A percentile compares a stretch with the other conserved stretches of the same genome.
phyloP scores from a whole-genome alignment of 1,284 basidiomycete species.

The Thelephora terrestris region DNA sequence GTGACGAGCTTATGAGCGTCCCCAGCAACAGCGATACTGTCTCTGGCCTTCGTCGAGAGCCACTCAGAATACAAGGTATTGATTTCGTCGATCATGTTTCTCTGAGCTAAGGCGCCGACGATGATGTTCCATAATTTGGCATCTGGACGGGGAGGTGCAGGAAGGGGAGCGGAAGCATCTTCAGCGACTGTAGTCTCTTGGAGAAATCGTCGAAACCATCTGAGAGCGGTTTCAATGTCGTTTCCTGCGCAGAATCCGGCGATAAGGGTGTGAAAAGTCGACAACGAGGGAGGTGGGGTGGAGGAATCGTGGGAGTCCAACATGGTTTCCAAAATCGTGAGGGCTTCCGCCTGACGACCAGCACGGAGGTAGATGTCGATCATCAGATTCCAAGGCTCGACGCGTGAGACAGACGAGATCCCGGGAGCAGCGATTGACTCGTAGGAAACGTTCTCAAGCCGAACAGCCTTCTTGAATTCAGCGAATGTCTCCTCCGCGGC shows the following conservation, averaged over 20 bases:
- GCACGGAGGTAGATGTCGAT: conserved; percentile 65
- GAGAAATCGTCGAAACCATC: conserved; percentile 63
- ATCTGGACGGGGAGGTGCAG: conserved; percentile 40
- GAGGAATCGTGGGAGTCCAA: conserved; percentile 36
- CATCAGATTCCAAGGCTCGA: conserved; percentile 65
- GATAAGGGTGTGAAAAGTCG: conserved; percentile 61
- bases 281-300: conserved; percentile 47
- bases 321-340: conserved; percentile 69
- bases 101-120: conserved; percentile 39
- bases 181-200: conserved; percentile 26
- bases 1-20: conserved; percentile 26
- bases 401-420: conserved; percentile 22
- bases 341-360: conserved; percentile 52
- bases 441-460: conserved; percentile 25
- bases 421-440: conserved; percentile 8
- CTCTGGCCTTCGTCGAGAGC: conserved; percentile 9
- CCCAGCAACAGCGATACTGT: conserved; percentile 25
- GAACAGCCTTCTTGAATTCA: conserved; percentile 41
- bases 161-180: conserved; percentile 30
- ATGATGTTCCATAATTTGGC: conserved; percentile 40
- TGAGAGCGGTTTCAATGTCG: conserved; percentile 53
- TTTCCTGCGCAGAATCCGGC: conserved; percentile 52
- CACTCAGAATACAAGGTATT: conserved; percentile 41
- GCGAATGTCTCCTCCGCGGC: conserved; percentile 61
- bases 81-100: conserved; percentile 40